phyloP scores from a whole-genome alignment of 441 rosid genomes.

The Breynia disticha region DNA sequence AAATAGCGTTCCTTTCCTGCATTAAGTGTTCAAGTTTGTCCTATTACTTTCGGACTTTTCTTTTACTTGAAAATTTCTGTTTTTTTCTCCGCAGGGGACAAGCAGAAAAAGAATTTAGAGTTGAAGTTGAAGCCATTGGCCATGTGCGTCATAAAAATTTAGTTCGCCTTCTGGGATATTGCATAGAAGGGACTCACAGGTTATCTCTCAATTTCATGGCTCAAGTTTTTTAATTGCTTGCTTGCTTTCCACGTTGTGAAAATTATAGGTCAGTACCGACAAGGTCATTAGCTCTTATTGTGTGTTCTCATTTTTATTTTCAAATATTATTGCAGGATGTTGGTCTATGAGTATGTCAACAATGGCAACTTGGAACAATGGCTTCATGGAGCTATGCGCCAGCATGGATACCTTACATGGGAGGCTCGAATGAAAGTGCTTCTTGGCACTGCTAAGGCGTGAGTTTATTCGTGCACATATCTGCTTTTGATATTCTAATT shows the following conservation, averaged over 20 bases:
- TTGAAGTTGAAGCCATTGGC: constrained; percentile 94
- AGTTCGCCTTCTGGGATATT: constrained; percentile 94
- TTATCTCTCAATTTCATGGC: constrained; percentile 10
- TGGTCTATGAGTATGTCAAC: constrained; percentile 92
- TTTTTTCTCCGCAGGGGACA: constrained; percentile 53
- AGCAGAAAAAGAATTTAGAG: constrained; percentile 93
- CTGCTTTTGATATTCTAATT: constrained; percentile 5
- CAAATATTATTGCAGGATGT: constrained; percentile 35
- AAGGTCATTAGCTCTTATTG: too few species aligned
- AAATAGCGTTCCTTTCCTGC: neutral
- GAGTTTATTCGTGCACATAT: constrained; percentile 21
- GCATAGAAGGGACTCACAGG: constrained; percentile 95
- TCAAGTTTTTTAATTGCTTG: neutral
- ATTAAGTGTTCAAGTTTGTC: constrained; percentile 5
- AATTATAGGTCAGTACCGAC: neutral
- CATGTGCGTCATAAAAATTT: constrained; percentile 97
- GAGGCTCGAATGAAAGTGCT: constrained; percentile 88
- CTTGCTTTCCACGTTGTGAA: neutral
- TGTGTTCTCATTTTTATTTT: neutral
- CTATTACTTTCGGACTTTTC: constrained; percentile 3
- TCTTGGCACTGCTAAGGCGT: constrained; percentile 96
- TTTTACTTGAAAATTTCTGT: neutral
- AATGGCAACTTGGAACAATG: constrained; percentile 95
- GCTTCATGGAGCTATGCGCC: constrained; percentile 95
- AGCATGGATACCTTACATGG: constrained; percentile 89